These are phyloP conservation scores for Fusarium luffae DNA, from an alignment of 2,329 filamentous ascomycete genomes.

Conservation along the genomic window DNA sequence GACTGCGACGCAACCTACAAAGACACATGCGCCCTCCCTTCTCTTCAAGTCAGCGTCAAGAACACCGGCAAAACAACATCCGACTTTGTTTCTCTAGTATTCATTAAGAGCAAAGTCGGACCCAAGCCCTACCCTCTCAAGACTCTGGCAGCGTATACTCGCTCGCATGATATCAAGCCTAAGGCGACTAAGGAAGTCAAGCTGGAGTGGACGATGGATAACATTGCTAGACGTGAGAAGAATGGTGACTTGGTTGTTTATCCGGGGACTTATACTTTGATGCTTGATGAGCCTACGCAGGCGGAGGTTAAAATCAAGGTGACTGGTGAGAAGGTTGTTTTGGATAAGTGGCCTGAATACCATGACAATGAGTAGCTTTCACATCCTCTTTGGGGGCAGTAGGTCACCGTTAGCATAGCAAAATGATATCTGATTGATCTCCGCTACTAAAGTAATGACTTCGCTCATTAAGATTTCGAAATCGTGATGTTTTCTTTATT, in stretches of 20 bases:
- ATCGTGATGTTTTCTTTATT: too few relatives aligned
- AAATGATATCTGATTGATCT: too few relatives aligned
- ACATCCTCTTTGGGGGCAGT: rapidly evolving
- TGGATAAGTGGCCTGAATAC: conserved; percentile 10
- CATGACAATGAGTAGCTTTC: background rate
- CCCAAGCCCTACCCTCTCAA: conserved; percentile 9
- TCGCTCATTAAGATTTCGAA: rapidly evolving
- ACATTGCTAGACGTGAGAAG: background rate
- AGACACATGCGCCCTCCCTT: background rate
- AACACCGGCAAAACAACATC: background rate
- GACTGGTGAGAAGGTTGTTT: background rate
- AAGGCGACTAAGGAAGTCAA: background rate
- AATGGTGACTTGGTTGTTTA: conserved; percentile 7
- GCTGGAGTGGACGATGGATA: conserved; percentile 10
- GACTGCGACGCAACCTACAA: background rate
- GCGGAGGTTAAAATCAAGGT: background rate
- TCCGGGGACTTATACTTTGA: background rate
- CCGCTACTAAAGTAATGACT: too few relatives aligned
- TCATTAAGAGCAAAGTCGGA: conserved; percentile 7
- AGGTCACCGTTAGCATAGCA: too few relatives aligned
- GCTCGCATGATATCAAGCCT: background rate
- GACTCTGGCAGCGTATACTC: conserved; percentile 1
- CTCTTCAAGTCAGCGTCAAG: background rate
- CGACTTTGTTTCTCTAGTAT: background rate
- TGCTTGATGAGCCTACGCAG: conserved; percentile 14